Evolutionary conservation across 768 basidiomycete genomes (phyloP).

Genomic region (Boletus coccyginus): DNA sequence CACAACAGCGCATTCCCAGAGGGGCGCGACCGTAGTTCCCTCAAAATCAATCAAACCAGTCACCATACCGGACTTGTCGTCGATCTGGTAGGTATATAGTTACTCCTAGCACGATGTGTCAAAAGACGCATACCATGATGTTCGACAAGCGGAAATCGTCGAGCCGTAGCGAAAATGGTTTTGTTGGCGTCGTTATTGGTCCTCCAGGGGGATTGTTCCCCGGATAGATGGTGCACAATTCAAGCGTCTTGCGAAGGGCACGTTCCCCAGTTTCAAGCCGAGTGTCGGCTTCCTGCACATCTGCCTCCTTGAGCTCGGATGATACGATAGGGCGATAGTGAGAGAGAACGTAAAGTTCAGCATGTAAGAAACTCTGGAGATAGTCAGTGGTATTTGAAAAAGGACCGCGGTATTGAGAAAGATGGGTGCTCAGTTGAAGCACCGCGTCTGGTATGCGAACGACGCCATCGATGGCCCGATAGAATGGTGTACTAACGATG

Average conservation of each 20-base stretch:
- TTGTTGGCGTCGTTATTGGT: not conserved
- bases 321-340: not conserved
- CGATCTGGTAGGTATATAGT: not conserved
- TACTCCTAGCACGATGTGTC: not conserved
- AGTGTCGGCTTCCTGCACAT: not conserved
- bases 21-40: not conserved
- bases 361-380: not conserved
- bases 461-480: constrained; percentile 1
- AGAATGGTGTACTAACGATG: constrained; percentile 1
- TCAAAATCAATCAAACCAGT: not conserved
- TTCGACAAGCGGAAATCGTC: constrained; percentile 4
- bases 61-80: not conserved
- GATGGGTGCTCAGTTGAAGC: not conserved
- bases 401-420: not conserved
- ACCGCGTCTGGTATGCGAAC: not conserved
- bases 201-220: not conserved
- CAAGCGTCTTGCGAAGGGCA: not conserved
- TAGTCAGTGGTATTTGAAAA: not conserved
- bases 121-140: not conserved
- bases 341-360: not conserved
- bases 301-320: not conserved
- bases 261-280: not conserved
- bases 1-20: not conserved
- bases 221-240: not conserved
- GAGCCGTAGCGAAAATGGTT: not conserved